Percentiles rank a stretch among this genome's conserved stretches.
phyloP scores from a whole-genome alignment of 371 early-diverging fungal genomes.

The Batrachochytrium dendrobatidis region DNA sequence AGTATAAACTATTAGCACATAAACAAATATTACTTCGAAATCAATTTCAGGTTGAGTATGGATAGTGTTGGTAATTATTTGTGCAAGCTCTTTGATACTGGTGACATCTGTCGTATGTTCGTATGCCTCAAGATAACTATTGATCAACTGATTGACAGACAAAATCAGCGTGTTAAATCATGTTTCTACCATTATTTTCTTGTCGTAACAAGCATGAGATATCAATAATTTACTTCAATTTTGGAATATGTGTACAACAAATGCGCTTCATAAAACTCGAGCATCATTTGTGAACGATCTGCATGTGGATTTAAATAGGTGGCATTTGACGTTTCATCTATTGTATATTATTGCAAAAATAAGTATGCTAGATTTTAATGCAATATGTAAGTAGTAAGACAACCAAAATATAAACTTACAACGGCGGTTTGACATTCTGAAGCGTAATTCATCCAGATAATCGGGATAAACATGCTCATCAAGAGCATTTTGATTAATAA shows the following conservation, averaged over 20 bases:
- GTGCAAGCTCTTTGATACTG: conserved; percentile 19
- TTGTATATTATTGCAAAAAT: not conserved
- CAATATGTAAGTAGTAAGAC: not conserved
- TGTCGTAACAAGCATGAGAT: no score
- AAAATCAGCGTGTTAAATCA: not conserved
- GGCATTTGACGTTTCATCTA: not conserved
- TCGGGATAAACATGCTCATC: conserved; percentile 14
- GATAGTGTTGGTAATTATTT: conserved; percentile 31
- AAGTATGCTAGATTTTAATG: not conserved
- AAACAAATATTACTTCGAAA: conserved; percentile 22
- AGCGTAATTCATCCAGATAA: conserved; percentile 36
- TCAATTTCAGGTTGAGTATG: conserved; percentile 27
- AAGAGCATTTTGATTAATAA: conserved; percentile 31
- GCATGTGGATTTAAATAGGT: conserved; percentile 36
- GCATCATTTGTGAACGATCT: conserved; percentile 42
- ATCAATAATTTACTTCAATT: conserved; percentile 40
- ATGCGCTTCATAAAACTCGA: conserved; percentile 40
- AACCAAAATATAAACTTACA: not conserved
- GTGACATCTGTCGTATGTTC: conserved; percentile 27
- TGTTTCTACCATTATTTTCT: not conserved
- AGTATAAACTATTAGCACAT: not conserved
- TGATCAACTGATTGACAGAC: conserved; percentile 35
- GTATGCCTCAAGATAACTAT: conserved; percentile 37
- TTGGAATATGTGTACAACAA: conserved; percentile 42
- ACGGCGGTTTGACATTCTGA: not conserved